Conservation (phyloP, 208 protist species). For the Blechomonas ayalai region DNA sequence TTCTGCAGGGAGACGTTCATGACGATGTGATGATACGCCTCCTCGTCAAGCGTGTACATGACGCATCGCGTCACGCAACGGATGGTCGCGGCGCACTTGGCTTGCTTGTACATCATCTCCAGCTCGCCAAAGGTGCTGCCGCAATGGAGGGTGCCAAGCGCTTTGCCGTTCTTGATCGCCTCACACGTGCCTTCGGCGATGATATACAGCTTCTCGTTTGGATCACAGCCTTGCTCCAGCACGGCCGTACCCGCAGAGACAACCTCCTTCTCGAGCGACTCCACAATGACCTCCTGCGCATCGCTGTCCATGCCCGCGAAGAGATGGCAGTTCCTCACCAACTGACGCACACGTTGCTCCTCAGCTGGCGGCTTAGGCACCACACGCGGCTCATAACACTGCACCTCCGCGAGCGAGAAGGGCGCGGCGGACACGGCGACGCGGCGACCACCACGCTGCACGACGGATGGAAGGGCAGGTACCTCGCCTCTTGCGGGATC, state of each 20-base stretch:
- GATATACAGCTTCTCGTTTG: conserved; percentile 65
- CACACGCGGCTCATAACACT: conserved; percentile 10
- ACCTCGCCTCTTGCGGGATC: conserved; percentile 14
- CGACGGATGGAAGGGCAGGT: conserved; percentile 10
- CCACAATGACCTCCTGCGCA: conserved; percentile 32
- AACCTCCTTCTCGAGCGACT: conserved; percentile 48
- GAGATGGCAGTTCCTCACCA: conserved; percentile 48
- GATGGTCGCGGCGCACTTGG: conserved; percentile 71
- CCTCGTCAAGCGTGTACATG: conserved; percentile 77
- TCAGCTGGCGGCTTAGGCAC: conserved; percentile 31
- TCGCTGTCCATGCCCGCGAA: conserved; percentile 60
- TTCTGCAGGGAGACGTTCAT: conserved; percentile 60
- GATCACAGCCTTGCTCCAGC: conserved; percentile 57
- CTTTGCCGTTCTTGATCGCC: conserved; percentile 70
- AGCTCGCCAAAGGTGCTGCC: conserved; percentile 79
- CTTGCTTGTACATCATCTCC: conserved; percentile 86
- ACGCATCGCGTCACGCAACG: conserved; percentile 64
- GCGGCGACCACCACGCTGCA: conserved; percentile 32
- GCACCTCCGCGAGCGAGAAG: conserved; percentile 11
- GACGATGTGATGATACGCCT: conserved; percentile 75
- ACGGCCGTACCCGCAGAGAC: conserved; percentile 56
- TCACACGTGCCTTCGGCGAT: conserved; percentile 76
- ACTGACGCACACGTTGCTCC: conserved; percentile 30
- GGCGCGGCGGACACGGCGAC: conserved; percentile 58
- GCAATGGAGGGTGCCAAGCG: conserved; percentile 34